Evolutionary conservation across 768 basidiomycete genomes (phyloP), one percentile per base, ranked within the genome.

Genomic region (Candolleomyces eurysporus): DNA sequence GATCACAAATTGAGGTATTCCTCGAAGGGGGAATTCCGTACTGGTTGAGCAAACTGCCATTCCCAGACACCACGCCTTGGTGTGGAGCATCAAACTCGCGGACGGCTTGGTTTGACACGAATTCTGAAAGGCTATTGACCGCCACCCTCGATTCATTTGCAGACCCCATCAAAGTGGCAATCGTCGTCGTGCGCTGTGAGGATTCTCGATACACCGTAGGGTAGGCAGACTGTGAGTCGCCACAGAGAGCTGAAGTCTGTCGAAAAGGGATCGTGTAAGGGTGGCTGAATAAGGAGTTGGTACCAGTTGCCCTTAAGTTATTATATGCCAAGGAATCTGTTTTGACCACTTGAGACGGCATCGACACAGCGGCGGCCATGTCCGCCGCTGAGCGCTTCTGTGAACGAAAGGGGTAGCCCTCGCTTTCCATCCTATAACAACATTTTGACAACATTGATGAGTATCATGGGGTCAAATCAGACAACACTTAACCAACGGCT

Each of bases 151-250:
- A 22, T 32, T 58, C 57, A 7, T 21, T 8, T 39, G 48, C 32
- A 11, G 43, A 14, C 46, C 31, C 57, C 42, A 48, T 17, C 10
- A 63, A 57, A 17, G 19, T 43, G 54, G 54, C 36, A 22, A 21
- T 21, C 45, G 45, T 42, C 3, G 21, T 32, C 2, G 65, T 69
- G 43, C 68, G 64, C 48, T 69, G 68, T 8, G 65, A 64, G 26
- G 68, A 69, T 53, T 69, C 68, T 3, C 67, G 65, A 48, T 66
- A 68, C 19, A 63, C n/a, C 17, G 30, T 50, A 26, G 46, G 36
- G 31, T 31, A 58, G 22, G 54, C 4, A 17, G 14, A 19, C 54
- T 56, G 54, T 8, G 32, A 31, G 26, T 7, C 9, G 10, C 21
- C 40, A 39, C 42, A 42, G 5, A 26, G 6, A 9, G 22, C 19